phyloP scores from a whole-genome alignment of 75 land plant genomes.

The Sequoiadendron giganteum region DNA sequence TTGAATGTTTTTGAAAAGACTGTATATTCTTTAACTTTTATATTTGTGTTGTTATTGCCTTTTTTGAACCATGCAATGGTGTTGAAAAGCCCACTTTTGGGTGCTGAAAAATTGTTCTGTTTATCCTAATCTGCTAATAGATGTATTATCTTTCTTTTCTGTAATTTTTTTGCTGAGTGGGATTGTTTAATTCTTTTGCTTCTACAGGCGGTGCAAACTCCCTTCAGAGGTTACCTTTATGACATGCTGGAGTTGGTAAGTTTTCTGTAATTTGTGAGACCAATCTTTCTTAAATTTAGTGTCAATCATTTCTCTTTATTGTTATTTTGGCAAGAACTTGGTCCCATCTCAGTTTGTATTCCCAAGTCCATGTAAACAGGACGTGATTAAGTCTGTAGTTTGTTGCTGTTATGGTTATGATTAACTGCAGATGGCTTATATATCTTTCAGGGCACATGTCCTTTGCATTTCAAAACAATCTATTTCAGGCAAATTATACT shows the following conservation, averaged over 20 bases:
- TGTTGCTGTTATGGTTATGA: background rate
- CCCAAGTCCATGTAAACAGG: background rate
- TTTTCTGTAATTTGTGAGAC: background rate
- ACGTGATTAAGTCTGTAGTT: background rate
- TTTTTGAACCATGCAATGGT: background rate
- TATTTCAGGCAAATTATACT: too few relatives aligned
- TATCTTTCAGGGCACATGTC: background rate
- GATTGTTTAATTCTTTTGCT: background rate
- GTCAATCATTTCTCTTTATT: background rate
- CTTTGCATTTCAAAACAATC: background rate
- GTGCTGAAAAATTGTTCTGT: background rate
- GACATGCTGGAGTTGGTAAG: slow-evolving; percentile 75
- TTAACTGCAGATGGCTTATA: background rate
- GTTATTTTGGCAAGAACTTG: background rate
- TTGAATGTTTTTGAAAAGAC: background rate
- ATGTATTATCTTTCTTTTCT: background rate
- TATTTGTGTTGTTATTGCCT: background rate
- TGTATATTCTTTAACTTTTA: too few relatives aligned
- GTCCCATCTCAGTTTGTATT: background rate
- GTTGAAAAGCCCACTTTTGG: background rate
- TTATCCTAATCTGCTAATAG: background rate
- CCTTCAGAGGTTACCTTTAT: slow-evolving; percentile 68
- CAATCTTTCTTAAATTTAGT: background rate
- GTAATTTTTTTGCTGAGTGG: background rate
- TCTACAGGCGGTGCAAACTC: slow-evolving; percentile 78